Percentiles rank a stretch among this genome's conserved stretches.
phyloP scores from a whole-genome alignment of 257 asterid species.

The Solanum sitiens region DNA sequence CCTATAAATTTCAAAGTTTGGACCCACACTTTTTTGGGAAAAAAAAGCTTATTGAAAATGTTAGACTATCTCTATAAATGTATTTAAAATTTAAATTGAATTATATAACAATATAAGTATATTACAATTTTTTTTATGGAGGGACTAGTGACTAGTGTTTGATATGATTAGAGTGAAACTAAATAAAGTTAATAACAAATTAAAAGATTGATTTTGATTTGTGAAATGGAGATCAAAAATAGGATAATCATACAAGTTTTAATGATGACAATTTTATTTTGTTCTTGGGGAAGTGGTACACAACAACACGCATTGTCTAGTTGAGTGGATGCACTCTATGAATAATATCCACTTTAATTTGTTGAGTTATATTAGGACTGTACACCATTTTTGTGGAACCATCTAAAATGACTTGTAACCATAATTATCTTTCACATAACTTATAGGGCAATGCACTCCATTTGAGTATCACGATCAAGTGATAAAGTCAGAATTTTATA shows the following conservation, averaged over 20 bases:
- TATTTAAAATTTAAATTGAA: background rate
- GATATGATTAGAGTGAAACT: background rate
- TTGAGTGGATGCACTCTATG: conserved; percentile 36
- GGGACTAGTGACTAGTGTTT: background rate
- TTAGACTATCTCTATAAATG: background rate
- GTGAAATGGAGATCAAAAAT: background rate
- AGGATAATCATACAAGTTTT: background rate
- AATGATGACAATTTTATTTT: conserved; percentile 1
- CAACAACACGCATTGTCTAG: conserved; percentile 60
- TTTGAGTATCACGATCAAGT: background rate
- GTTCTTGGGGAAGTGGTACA: conserved; percentile 37
- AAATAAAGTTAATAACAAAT: background rate
- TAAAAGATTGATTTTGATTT: background rate
- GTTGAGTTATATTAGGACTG: background rate
- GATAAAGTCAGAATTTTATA: background rate
- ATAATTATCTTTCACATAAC: background rate
- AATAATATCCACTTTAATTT: conserved; percentile 3
- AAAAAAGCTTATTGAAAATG: background rate
- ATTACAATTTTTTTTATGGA: background rate
- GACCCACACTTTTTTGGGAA: background rate
- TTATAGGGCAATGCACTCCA: background rate
- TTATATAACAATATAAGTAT: background rate
- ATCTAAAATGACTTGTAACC: background rate
- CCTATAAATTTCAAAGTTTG: background rate
- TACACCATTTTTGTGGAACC: background rate